Evolutionary conservation across 2,329 filamentous ascomycete species (phyloP).

Genomic region (Raffaelea albimanens): DNA sequence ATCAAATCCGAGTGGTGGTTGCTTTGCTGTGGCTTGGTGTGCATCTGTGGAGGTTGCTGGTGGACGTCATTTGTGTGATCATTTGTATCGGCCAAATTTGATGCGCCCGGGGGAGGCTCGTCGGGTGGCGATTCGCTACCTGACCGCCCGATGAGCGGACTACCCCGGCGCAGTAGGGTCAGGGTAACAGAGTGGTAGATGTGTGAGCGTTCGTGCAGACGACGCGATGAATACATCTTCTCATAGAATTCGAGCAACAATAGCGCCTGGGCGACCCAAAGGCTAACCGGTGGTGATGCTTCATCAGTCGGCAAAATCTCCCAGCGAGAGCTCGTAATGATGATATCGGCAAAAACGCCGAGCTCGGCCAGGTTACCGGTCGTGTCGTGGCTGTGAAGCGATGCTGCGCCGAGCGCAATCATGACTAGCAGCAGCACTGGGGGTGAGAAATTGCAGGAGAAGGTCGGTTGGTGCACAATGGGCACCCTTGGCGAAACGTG

Average conservation of each 20-base stretch:
- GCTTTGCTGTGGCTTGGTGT: slow-evolving; percentile 2
- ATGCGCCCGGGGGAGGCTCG: slow-evolving; percentile 19
- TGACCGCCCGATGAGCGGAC: slow-evolving; percentile 71
- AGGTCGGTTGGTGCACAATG: slow-evolving; percentile 81
- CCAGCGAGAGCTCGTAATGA: slow-evolving; percentile 66
- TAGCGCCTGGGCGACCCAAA: slow-evolving; percentile 83
- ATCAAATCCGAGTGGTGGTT: slow-evolving; percentile 27
- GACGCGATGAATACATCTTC: slow-evolving; percentile 79
- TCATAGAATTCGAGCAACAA: slow-evolving; percentile 81
- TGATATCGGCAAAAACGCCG: slow-evolving; percentile 44
- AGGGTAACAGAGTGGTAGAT: slow-evolving; percentile 83
- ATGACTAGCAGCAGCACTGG: slow-evolving; percentile 71
- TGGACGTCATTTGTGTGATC: not conserved
- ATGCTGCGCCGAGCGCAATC: slow-evolving; percentile 75
- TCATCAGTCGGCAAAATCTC: slow-evolving; percentile 76
- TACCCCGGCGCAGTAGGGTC: slow-evolving; percentile 75
- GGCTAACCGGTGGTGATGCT: slow-evolving; percentile 70
- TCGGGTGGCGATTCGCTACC: slow-evolving; percentile 72
- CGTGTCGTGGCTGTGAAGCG: slow-evolving; percentile 56
- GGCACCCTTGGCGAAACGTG: slow-evolving; percentile 78
- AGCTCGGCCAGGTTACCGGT: slow-evolving; percentile 38
- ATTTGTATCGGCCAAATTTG: no score
- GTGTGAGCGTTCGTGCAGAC: slow-evolving; percentile 77
- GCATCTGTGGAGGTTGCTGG: not conserved
- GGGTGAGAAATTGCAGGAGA: slow-evolving; percentile 69